These are phyloP conservation scores for Coprinopsis cinerea DNA, from an alignment of 768 basidiomycete species.

Conservation along the genomic window DNA sequence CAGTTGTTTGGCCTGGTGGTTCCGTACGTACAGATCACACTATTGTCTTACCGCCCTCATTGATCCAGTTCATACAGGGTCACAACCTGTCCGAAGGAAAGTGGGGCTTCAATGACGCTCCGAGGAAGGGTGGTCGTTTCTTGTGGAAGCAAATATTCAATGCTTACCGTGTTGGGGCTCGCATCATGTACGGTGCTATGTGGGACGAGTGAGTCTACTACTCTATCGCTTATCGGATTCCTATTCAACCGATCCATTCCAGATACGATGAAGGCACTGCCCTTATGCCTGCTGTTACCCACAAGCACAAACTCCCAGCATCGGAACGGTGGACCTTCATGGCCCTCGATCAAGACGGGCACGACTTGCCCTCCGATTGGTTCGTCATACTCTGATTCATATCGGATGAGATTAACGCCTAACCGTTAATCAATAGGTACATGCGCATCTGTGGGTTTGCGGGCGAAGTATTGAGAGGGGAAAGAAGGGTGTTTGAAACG, in stretches of 20 bases:
- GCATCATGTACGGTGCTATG: slow-evolving; percentile 77
- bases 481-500: slow-evolving; percentile 54
- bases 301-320: slow-evolving; percentile 53
- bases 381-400: slow-evolving; percentile 26
- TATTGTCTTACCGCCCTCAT: slow-evolving; percentile 1
- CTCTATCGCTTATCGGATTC: slow-evolving; percentile 9
- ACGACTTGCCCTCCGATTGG: slow-evolving; percentile 78
- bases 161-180: slow-evolving; percentile 52
- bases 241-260: slow-evolving; percentile 6
- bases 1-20: slow-evolving; percentile 76
- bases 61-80: slow-evolving; percentile 37
- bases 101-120: slow-evolving; percentile 69
- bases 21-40: slow-evolving; percentile 49
- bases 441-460: slow-evolving; percentile 76
- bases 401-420: slow-evolving; percentile 1
- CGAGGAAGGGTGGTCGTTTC: slow-evolving; percentile 68
- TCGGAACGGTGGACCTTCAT: slow-evolving; percentile 56
- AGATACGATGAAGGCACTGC: slow-evolving; percentile 86
- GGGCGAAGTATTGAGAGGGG: slow-evolving; percentile 59
- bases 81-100: slow-evolving; percentile 66
- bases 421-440: slow-evolving; percentile 39
- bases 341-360: slow-evolving; percentile 73
- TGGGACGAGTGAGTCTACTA: slow-evolving; percentile 66
- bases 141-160: slow-evolving; percentile 77
- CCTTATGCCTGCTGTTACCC: slow-evolving; percentile 65